Evolutionary conservation across 306 rosid species (phyloP).

Genomic region (Gastrolobium villosum): DNA sequence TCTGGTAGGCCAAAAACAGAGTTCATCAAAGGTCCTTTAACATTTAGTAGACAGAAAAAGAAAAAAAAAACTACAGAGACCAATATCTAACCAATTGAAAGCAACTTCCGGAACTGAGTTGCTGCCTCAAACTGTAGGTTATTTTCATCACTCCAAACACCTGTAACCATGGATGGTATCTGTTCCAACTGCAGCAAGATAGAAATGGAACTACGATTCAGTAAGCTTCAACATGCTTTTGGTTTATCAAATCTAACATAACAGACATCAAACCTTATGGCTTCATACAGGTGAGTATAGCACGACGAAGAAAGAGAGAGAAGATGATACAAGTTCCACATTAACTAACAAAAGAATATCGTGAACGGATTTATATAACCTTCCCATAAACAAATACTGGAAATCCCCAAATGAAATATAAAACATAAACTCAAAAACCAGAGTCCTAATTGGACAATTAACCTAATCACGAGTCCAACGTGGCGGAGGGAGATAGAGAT

Average conservation of each 20-base stretch:
- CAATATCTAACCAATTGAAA: slow-evolving; percentile 75
- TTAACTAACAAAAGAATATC: background rate
- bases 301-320: background rate
- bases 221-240: background rate
- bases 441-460: background rate
- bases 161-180: slow-evolving; percentile 83
- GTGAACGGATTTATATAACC: background rate
- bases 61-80: background rate
- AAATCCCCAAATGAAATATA: background rate
- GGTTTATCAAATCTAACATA: background rate
- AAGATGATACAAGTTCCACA: background rate
- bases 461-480: slow-evolving; percentile 1
- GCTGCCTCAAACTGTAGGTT: slow-evolving; percentile 79
- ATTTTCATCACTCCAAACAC: slow-evolving; percentile 71
- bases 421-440: background rate
- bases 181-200: slow-evolving; percentile 73
- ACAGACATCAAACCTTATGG: slow-evolving; percentile 1
- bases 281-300: background rate
- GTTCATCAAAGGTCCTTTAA: background rate
- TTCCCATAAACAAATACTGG: background rate
- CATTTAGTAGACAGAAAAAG: background rate
- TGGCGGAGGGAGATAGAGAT: background rate
- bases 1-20: slow-evolving; percentile 49
- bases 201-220: background rate
- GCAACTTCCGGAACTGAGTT: slow-evolving; percentile 86